phyloP scores from a whole-genome alignment of 192 early-diverging fungal species.

The Dissophora ornata region DNA sequence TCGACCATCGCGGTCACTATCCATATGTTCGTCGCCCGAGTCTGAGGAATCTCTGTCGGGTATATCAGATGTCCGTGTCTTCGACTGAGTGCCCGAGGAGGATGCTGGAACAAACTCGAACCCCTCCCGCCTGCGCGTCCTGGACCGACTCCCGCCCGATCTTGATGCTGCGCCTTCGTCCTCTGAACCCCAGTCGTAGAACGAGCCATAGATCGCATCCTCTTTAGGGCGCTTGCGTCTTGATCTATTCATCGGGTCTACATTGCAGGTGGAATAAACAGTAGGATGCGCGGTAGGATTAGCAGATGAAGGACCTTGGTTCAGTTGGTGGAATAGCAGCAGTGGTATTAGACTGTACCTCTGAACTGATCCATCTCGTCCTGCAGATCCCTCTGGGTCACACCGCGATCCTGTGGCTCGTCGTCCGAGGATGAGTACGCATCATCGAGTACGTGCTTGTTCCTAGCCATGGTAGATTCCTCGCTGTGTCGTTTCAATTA shows the following conservation, averaged over 20 bases:
- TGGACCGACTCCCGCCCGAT: constrained; percentile 7
- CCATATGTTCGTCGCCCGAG: neutral
- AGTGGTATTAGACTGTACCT: constrained; percentile 15
- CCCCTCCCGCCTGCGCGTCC: constrained; percentile 17
- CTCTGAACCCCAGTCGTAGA: constrained; percentile 50
- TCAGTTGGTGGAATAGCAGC: neutral
- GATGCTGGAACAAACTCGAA: constrained; percentile 38
- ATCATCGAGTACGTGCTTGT: constrained; percentile 30
- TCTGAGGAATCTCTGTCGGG: neutral
- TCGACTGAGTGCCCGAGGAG: constrained; percentile 5
- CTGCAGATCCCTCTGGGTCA: constrained; percentile 60
- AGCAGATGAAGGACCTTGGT: no score
- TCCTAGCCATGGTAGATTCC: constrained; percentile 25
- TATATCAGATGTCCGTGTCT: neutral
- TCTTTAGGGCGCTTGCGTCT: constrained; percentile 68
- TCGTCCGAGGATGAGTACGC: constrained; percentile 43
- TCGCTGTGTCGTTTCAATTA: neutral
- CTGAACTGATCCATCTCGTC: constrained; percentile 66
- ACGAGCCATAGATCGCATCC: constrained; percentile 69
- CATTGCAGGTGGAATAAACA: neutral
- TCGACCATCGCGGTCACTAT: no score
- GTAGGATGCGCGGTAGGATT: no score
- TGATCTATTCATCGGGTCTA: constrained; percentile 45
- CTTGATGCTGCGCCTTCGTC: constrained; percentile 16
- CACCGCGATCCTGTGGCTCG: constrained; percentile 27